Evolutionary conservation across 768 basidiomycete species (phyloP), one percentile per base, ranked within the genome.

Genomic region (Macrolepiota albuminosa): DNA sequence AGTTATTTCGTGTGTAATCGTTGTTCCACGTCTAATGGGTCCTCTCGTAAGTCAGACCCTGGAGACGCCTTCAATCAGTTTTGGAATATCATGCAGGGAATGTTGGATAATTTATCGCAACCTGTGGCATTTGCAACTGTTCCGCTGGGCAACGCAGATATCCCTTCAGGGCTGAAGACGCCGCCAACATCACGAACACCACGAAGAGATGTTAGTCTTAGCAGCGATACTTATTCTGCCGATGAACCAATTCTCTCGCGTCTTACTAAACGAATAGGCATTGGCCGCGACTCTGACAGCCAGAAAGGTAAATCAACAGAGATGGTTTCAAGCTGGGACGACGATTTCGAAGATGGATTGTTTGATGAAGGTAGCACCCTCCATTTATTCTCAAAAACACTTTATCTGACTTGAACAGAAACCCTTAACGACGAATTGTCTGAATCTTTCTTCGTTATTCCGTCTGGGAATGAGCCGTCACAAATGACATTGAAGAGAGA

Each of bases 11-110:
- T 62, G 24, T 43, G 24, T 45, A 33, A 33, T 47, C 56, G 46
- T 52, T 61, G 10, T 65, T 33, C 42, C 56, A 46, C 59, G 46
- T 48, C 45, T 57, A 57, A 56, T 43, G 51, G 43, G 36, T 39
- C 33, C 56, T 53, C 36, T 49, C 13, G 50, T 24, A 9, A 89
- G 88, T 86, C 86, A 60, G 92, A 94, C 67, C 87, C 91, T 2
- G 85, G 88, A 4, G 92, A 94, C 67, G 86, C 90, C 5, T 94
- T 94, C 76, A 91, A 92, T 68, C 83, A 91, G 65, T 94, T 93
- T 68, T 94, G 92, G 92, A 85, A 82, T 64, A 89, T 89, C 52
- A 88, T 93, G 78, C 90, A 93, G 71, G 89, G 86, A 43, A 87
- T 92, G 84, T 72, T 93, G 49, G 90, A 93, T 66, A 88, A 91